Percentiles rank a stretch among this genome's conserved stretches.
Evolutionary conservation across 1,284 basidiomycete species (phyloP).

Genomic region (Ganoderma lucidum): DNA sequence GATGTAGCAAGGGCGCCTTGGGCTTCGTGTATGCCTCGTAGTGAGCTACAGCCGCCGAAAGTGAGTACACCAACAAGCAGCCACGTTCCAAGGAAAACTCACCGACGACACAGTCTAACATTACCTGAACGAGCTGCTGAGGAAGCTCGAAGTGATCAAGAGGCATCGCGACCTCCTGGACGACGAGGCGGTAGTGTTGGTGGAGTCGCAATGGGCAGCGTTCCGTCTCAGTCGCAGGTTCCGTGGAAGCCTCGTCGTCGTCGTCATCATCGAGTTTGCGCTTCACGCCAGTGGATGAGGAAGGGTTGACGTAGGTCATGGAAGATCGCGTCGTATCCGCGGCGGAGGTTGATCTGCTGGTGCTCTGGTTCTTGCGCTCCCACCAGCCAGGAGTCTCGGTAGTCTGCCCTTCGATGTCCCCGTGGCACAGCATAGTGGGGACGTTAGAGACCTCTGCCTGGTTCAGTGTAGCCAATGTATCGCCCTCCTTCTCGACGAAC

Average conservation of each 20-base stretch:
- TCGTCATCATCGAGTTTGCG: not conserved
- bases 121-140: not conserved
- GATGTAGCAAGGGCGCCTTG: not conserved
- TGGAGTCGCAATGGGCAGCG: not conserved
- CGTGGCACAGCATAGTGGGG: constrained; percentile 13
- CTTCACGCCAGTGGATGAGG: not conserved
- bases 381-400: constrained; percentile 3
- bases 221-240: not conserved
- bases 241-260: not conserved
- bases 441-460: not conserved
- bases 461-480: not conserved
- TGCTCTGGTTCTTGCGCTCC: not conserved
- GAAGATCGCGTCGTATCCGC: not conserved
- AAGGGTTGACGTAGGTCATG: not conserved
- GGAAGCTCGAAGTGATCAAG: not conserved
- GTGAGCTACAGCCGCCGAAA: not conserved
- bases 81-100: not conserved
- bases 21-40: not conserved
- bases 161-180: constrained; percentile 5
- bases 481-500: constrained; percentile 2
- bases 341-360: not conserved
- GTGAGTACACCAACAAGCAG: not conserved
- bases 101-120: constrained; percentile 11
- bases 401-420: constrained; percentile 13
- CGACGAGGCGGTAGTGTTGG: constrained; percentile 12